Evolutionary conservation across 768 basidiomycete species (phyloP).

Genomic region (Naganishia randhawae): DNA sequence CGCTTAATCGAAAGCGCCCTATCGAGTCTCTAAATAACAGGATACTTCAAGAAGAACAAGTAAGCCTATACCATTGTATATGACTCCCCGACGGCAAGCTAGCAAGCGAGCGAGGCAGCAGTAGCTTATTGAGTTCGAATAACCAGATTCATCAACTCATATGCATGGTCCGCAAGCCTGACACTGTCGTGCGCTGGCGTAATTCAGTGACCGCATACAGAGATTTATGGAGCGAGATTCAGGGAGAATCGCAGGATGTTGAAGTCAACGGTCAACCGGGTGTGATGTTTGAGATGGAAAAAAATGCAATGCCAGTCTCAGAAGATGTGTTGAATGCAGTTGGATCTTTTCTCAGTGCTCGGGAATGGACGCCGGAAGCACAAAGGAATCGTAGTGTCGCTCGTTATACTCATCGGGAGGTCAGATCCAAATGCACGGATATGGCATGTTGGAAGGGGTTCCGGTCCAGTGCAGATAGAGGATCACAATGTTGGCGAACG

Average conservation of each 20-base stretch:
- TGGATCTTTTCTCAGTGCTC: neutral
- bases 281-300: neutral
- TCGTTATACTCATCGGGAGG: neutral
- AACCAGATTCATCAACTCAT: neutral
- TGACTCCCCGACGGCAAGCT: neutral
- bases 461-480: neutral
- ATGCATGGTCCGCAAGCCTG: neutral
- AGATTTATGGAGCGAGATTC: neutral
- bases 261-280: too few relatives aligned
- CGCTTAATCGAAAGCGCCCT: neutral
- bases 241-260: too few relatives aligned
- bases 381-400: neutral
- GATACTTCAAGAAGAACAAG: neutral
- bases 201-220: neutral
- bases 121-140: neutral
- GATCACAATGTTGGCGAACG: neutral
- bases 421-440: neutral
- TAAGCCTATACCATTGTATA: neutral
- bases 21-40: neutral
- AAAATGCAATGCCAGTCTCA: too few relatives aligned
- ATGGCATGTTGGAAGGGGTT: neutral
- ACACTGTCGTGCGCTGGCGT: neutral
- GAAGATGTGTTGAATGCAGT: neutral
- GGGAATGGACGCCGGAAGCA: neutral
- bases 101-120: too few relatives aligned